phyloP scores from a whole-genome alignment of 148 eudicot genomes.

The Persicaria maculosa region DNA sequence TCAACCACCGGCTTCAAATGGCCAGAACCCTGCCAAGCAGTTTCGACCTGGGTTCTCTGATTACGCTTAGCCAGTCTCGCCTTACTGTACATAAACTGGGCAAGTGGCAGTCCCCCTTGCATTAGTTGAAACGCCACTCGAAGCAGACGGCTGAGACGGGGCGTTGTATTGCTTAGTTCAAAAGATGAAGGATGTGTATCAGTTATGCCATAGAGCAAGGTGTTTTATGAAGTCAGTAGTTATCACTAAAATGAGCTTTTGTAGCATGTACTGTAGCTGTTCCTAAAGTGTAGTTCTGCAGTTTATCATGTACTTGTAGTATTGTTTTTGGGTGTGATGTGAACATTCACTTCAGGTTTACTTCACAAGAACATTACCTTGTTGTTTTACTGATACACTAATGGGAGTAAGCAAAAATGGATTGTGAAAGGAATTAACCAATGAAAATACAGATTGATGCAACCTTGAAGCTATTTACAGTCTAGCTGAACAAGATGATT shows the following conservation, averaged over 20 bases:
- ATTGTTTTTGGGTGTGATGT: too few species aligned
- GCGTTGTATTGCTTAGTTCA: background rate
- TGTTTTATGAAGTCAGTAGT: background rate
- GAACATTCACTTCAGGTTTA: too few species aligned
- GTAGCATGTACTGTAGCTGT: background rate
- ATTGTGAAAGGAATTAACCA: too few species aligned
- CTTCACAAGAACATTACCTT: too few species aligned
- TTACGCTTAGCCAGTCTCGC: background rate
- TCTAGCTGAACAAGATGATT: too few species aligned
- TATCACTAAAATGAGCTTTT: background rate
- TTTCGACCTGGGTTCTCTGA: conserved; percentile 3
- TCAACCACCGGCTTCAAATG: background rate
- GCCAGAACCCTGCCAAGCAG: conserved; percentile 11
- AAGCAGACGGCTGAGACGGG: background rate
- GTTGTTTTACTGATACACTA: too few species aligned
- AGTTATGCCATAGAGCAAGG: too few species aligned
- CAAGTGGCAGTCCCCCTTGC: background rate
- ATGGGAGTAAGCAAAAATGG: too few species aligned
- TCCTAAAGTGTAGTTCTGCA: too few species aligned
- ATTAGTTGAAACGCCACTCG: background rate
- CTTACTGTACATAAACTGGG: background rate
- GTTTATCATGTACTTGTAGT: too few species aligned
- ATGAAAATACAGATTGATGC: too few species aligned
- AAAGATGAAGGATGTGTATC: background rate
- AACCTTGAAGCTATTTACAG: too few species aligned